These are phyloP conservation scores for Russula sp. DNA, from an alignment of 768 basidiomycete species.

Conservation along the genomic window DNA sequence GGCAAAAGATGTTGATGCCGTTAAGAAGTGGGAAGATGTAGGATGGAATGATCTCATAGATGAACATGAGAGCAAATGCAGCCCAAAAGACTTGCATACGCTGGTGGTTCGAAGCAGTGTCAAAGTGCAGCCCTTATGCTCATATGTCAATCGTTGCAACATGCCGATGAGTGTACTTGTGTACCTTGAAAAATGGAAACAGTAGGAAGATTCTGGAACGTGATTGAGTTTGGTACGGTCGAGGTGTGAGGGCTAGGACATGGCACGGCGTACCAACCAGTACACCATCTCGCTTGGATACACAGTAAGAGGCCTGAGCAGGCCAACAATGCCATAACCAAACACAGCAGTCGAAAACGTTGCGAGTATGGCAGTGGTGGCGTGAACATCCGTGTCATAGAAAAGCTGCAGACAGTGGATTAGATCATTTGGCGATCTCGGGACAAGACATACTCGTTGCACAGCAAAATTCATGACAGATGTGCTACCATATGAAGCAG, in stretches of 20 bases:
- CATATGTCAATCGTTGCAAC: slow-evolving; percentile 22
- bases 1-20: slow-evolving; percentile 52
- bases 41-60: slow-evolving; percentile 45
- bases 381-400: slow-evolving; percentile 49
- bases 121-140: slow-evolving; percentile 43
- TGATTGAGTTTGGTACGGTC: background rate
- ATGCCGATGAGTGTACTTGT: background rate
- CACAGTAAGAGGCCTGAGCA: slow-evolving; percentile 50
- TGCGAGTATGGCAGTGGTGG: slow-evolving; percentile 49
- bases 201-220: slow-evolving; percentile 42
- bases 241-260: background rate
- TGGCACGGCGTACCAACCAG: slow-evolving; percentile 40
- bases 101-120: slow-evolving; percentile 37
- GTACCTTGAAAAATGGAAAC: slow-evolving; percentile 54
- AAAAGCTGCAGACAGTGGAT: slow-evolving; percentile 36
- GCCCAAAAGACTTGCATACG: slow-evolving; percentile 47
- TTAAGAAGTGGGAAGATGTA: slow-evolving; percentile 60
- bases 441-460: slow-evolving; percentile 36
- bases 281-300: slow-evolving; percentile 62
- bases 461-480: slow-evolving; percentile 57
- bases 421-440: background rate
- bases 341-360: slow-evolving; percentile 61
- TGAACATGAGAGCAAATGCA: slow-evolving; percentile 44
- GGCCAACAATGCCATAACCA: slow-evolving; percentile 55
- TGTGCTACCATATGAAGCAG: slow-evolving; percentile 45